Percentiles rank a stretch among this genome's conserved stretches.
Evolutionary conservation across 768 basidiomycete species (phyloP).

Genomic region (Collybia sp.): DNA sequence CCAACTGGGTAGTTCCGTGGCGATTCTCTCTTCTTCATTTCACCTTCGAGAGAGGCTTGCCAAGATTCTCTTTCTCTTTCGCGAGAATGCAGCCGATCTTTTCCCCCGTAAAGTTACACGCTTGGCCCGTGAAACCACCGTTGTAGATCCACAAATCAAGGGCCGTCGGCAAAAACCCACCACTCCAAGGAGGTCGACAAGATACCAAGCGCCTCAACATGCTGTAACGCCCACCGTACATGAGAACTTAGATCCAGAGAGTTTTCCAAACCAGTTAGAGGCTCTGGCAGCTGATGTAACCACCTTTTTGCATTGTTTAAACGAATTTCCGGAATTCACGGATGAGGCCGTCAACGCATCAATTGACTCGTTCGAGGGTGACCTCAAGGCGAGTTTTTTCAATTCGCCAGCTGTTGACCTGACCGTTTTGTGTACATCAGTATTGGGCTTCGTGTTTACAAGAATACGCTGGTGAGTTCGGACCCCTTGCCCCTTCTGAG

Average conservation of each 20-base stretch:
- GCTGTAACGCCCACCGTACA: conserved; percentile 47
- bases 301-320: conserved; percentile 65
- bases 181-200: conserved; percentile 16
- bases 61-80: conserved; percentile 66
- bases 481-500: too few relatives aligned
- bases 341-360: conserved; percentile 70
- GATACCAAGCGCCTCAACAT: conserved; percentile 41
- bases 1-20: conserved; percentile 73
- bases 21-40: conserved; percentile 70
- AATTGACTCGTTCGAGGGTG: conserved; percentile 62
- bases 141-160: conserved; percentile 20
- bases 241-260: conserved; percentile 57
- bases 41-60: conserved; percentile 66
- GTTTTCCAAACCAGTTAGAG: conserved; percentile 63
- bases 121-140: conserved; percentile 29
- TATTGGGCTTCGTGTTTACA: conserved; percentile 74
- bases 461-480: conserved; percentile 49
- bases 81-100: conserved; percentile 72
- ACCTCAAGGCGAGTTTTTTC: conserved; percentile 48
- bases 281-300: conserved; percentile 59
- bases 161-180: conserved; percentile 23
- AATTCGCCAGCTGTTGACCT: background rate
- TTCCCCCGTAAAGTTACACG: conserved; percentile 62
- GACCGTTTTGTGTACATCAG: conserved; percentile 24
- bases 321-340: conserved; percentile 76